Evolutionary conservation across 2,329 filamentous ascomycete species (phyloP).

Genomic region (Lasiodiplodia theobromae): DNA sequence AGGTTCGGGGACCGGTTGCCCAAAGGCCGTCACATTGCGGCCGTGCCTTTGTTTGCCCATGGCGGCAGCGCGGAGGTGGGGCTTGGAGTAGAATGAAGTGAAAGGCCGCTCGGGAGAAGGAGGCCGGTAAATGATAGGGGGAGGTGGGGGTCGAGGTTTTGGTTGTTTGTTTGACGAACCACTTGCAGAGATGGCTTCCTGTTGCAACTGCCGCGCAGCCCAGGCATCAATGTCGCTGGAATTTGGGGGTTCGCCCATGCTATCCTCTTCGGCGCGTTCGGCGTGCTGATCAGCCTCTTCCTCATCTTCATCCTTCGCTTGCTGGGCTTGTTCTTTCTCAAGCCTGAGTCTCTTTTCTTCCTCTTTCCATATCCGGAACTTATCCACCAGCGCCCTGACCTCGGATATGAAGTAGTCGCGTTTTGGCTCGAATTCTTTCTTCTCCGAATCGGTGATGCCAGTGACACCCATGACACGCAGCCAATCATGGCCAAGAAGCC

Average conservation of each 20-base stretch:
- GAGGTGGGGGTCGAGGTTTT: constrained; percentile 26
- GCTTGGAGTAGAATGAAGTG: constrained; percentile 85
- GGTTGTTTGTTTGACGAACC: constrained; percentile 12
- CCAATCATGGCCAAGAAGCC: constrained; percentile 91
- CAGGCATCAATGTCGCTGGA: constrained; percentile 75
- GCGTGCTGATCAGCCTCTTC: constrained; percentile 51
- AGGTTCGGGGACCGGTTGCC: constrained; percentile 78
- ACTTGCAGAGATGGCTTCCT: constrained; percentile 59
- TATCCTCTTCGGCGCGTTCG: constrained; percentile 42
- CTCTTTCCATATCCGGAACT: constrained; percentile 86
- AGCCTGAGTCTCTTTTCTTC: constrained; percentile 85
- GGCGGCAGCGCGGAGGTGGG: constrained; percentile 79
- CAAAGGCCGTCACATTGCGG: constrained; percentile 79
- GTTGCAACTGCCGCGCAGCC: constrained; percentile 76
- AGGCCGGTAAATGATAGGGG: constrained; percentile 33
- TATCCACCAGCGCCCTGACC: constrained; percentile 81
- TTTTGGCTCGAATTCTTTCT: constrained; percentile 85
- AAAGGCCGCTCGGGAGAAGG: constrained; percentile 66
- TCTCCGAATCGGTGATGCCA: constrained; percentile 82
- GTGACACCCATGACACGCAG: constrained; percentile 89
- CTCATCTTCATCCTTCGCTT: constrained; percentile 57
- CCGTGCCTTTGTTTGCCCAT: constrained; percentile 75
- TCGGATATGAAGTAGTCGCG: constrained; percentile 84
- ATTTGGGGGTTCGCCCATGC: constrained; percentile 50
- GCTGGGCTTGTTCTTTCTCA: constrained; percentile 72